Percentiles rank a stretch among this genome's conserved stretches.
Conservation (phyloP, 2,329 filamentous ascomycete genomes). For the Verticillium nubilum region DNA sequence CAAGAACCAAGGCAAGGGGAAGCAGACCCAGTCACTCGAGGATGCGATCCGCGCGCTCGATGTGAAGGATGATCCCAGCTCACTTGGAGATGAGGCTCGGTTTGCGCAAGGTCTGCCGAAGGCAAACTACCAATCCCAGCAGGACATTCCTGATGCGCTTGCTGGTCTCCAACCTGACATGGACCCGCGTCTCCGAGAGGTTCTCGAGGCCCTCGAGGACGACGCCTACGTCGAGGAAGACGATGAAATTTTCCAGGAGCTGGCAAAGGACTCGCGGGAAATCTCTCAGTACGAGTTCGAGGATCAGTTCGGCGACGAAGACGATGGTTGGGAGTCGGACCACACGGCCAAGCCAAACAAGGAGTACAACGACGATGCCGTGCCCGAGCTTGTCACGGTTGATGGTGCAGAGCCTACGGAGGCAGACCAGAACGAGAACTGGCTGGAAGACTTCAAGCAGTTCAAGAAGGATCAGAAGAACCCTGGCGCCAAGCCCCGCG, state of each 20-base stretch:
- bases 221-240: slow-evolving; percentile 87
- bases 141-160: slow-evolving; percentile 85
- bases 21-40: slow-evolving; percentile 73
- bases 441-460: slow-evolving; percentile 88
- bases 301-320: slow-evolving; percentile 54
- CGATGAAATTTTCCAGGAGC: slow-evolving; percentile 75
- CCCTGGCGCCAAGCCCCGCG: slow-evolving; percentile 18
- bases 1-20: slow-evolving; percentile 63
- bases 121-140: slow-evolving; percentile 83
- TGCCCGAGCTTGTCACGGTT: slow-evolving; percentile 42
- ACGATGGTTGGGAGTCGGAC: slow-evolving; percentile 93
- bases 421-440: slow-evolving; percentile 67
- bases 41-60: slow-evolving; percentile 68
- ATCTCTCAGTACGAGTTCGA: slow-evolving; percentile 79
- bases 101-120: slow-evolving; percentile 75
- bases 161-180: slow-evolving; percentile 96
- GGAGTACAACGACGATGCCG: slow-evolving; percentile 46
- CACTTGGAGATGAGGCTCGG: slow-evolving; percentile 67
- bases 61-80: slow-evolving; percentile 46
- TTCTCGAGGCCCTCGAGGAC: slow-evolving; percentile 88
- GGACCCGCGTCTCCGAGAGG: slow-evolving; percentile 88
- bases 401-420: slow-evolving; percentile 42
- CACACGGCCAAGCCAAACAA: slow-evolving; percentile 74
- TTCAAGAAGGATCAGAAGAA: slow-evolving; percentile 78
- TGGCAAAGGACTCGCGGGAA: slow-evolving; percentile 67